Base-by-base conservation (phyloP, 202 grass and related monocot genomes). In the Dendrocalamus latiflorus region DNA sequence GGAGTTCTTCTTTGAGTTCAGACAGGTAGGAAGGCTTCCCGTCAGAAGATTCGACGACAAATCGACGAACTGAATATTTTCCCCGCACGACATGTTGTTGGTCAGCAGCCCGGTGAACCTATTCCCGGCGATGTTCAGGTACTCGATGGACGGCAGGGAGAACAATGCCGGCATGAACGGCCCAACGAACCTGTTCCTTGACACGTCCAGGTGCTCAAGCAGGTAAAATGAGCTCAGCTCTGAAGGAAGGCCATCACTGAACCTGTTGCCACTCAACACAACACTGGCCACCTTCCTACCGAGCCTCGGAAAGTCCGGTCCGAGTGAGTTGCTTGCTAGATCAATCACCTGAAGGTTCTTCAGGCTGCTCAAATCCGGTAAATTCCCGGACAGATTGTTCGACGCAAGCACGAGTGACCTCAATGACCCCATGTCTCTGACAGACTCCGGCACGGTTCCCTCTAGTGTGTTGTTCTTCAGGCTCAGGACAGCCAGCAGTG, bases 31-130 rank as follows among this genome's bases (percentile, higher is more conserved):
- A 54, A 95, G 85, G 83, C 28, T 95, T 21, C 93, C 96, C 10
- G 91, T 90, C 33, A 98, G 86, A 65, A 98, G 96, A 76, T 98
- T 98, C 5, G 76, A 82, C 0, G 96, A 98, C 11, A 98, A 48
- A 84, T 98, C 93, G 3, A 93, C 91, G 72, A 90, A 92, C 6
- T 38, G 82, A n/a, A 98, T 86, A 59, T 90, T 88, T 8, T 91
- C 89, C 65, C 87, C 94, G 66, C 96, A 98, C 1, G 96, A 86
- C 73, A 83, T 91, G 85, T 89, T 95, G 51, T 55, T 54, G 54
- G 70, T 85, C 78, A 98, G 93, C 69, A 89, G 54, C 6, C 96
- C 96, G 7, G 96, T 98, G 84, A 98, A 87, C 71, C 75, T 88
- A 77, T 98, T 98, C 9, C 89, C 89, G 47, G 85, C 81, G 79